These are phyloP conservation scores for Metschnikowia sp. DNA, from an alignment of 805 yeast genomes.

Conservation along the genomic window DNA sequence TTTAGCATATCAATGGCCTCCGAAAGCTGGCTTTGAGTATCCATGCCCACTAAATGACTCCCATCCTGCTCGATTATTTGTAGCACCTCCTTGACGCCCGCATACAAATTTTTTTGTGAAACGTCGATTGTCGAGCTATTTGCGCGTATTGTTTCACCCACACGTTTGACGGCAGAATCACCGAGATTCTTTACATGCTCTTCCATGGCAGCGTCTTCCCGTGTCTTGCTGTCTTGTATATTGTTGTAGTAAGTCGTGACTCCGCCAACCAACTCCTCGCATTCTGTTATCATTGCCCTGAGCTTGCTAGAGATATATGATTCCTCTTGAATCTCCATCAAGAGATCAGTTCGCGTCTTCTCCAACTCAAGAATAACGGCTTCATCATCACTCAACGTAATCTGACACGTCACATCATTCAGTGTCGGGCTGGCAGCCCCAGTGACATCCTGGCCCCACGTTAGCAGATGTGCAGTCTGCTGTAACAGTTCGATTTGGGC, in stretches of 20 bases:
- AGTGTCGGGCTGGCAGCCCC: background rate
- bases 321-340: slow-evolving; percentile 40
- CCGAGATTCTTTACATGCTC: background rate
- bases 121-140: background rate
- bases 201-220: background rate
- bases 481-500: slow-evolving; percentile 6
- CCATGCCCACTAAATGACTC: background rate
- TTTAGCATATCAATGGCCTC: slow-evolving; percentile 2
- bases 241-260: slow-evolving; percentile 30
- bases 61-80: background rate
- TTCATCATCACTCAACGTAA: slow-evolving; percentile 11
- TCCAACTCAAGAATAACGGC: slow-evolving; percentile 25
- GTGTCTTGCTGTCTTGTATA: slow-evolving; percentile 17
- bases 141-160: background rate
- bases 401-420: background rate
- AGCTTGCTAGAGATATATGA: slow-evolving; percentile 31
- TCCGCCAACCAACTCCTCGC: slow-evolving; percentile 31
- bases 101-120: background rate
- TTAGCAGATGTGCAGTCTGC: slow-evolving; percentile 5
- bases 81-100: slow-evolving; percentile 1
- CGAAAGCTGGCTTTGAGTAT: slow-evolving; percentile 1
- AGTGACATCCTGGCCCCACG: slow-evolving; percentile 9
- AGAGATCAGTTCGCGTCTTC: slow-evolving; percentile 25
- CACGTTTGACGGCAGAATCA: background rate
- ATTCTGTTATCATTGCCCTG: slow-evolving; percentile 30